These are phyloP conservation scores for Powellomyces hirtus DNA, from an alignment of 192 early-diverging fungal species.

Conservation along the genomic window DNA sequence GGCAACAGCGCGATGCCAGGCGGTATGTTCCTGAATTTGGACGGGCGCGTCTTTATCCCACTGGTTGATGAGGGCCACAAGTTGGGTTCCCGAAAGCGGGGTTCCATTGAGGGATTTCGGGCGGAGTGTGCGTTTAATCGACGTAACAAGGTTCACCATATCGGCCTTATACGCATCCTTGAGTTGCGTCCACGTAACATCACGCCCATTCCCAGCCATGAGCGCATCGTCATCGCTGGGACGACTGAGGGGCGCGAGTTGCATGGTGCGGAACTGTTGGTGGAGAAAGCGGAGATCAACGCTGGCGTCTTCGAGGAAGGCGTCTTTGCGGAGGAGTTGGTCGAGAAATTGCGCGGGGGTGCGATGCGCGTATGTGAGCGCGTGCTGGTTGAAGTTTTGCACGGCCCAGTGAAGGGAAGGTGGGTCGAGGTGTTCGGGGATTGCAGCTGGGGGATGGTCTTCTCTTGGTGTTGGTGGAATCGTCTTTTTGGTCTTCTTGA, in stretches of 20 bases:
- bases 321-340: slow-evolving; percentile 21
- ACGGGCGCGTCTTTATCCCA: slow-evolving; percentile 11
- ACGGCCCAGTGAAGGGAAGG: slow-evolving; percentile 26
- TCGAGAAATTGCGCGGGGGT: slow-evolving; percentile 24
- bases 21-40: slow-evolving; percentile 26
- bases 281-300: slow-evolving; percentile 20
- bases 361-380: background rate
- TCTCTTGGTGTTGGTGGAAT: no score
- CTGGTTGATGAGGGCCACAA: slow-evolving; percentile 11
- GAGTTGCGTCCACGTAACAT: slow-evolving; percentile 8
- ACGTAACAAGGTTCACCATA: background rate
- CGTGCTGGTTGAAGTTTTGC: slow-evolving; percentile 29
- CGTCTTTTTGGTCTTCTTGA: background rate
- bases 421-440: slow-evolving; percentile 14
- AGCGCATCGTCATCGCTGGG: slow-evolving; percentile 25
- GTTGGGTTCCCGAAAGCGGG: slow-evolving; percentile 1
- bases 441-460: background rate
- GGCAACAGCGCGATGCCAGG: slow-evolving; percentile 20
- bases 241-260: slow-evolving; percentile 11
- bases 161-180: slow-evolving; percentile 14
- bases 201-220: slow-evolving; percentile 17
- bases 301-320: slow-evolving; percentile 22
- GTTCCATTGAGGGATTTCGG: slow-evolving; percentile 22
- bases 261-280: slow-evolving; percentile 16
- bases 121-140: background rate